These are phyloP conservation scores for Straminergon stramineum DNA, from an alignment of 225 moss, liverwort and hornwort genomes.

Conservation along the genomic window DNA sequence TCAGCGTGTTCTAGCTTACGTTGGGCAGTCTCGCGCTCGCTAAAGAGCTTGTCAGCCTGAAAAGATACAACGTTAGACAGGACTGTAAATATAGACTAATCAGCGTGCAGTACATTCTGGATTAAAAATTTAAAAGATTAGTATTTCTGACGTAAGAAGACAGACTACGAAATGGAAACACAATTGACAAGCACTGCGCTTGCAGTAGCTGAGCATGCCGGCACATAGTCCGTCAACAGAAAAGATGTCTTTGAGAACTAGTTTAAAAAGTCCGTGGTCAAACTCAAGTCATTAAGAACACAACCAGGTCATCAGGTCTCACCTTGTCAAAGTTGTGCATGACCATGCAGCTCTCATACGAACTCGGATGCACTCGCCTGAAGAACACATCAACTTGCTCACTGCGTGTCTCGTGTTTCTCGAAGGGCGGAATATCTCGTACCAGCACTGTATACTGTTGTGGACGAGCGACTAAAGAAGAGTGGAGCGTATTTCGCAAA, in stretches of 20 bases:
- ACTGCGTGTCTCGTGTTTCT: slow-evolving; percentile 35
- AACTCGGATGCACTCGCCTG: slow-evolving; percentile 46
- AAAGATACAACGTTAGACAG: neutral
- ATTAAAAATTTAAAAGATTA: neutral
- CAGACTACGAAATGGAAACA: neutral
- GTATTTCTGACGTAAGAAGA: no score
- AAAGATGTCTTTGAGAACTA: neutral
- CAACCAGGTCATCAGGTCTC: neutral
- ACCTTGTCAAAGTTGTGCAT: slow-evolving; percentile 41
- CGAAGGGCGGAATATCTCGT: slow-evolving; percentile 61
- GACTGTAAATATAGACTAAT: neutral
- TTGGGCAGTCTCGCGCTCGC: slow-evolving; percentile 45
- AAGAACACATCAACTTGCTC: slow-evolving; percentile 84
- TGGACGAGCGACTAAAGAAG: slow-evolving; percentile 38
- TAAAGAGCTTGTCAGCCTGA: slow-evolving; percentile 63
- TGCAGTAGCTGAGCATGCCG: no score
- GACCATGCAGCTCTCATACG: slow-evolving; percentile 55
- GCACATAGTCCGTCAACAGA: neutral
- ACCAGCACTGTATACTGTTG: slow-evolving; percentile 80
- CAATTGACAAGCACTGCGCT: neutral
- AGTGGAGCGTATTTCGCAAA: slow-evolving; percentile 25
- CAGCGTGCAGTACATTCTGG: neutral
- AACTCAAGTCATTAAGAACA: neutral
- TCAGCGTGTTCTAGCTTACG: slow-evolving; percentile 66
- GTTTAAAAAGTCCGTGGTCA: neutral